A percentile compares a stretch with the other conserved stretches of the same genome.
phyloP scores from a whole-genome alignment of 768 basidiomycete species.

The Udeniomyces megalosporus region DNA sequence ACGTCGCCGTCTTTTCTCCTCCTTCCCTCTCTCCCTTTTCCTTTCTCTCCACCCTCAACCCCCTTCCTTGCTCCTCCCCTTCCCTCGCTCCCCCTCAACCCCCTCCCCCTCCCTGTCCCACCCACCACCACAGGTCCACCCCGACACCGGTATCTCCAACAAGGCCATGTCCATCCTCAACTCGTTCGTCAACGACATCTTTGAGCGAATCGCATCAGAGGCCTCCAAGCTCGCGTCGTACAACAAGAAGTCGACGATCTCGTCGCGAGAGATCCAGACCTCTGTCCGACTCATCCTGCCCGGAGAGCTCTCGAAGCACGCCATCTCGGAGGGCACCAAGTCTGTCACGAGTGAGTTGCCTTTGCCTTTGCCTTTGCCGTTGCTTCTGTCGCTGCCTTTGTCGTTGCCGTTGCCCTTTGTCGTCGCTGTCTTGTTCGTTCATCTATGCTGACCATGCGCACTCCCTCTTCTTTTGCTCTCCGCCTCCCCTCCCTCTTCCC shows the following conservation, averaged over 20 bases:
- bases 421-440: too few relatives aligned
- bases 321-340: slow-evolving; percentile 59
- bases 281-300: slow-evolving; percentile 92
- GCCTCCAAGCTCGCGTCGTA: slow-evolving; percentile 90
- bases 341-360: slow-evolving; percentile 54
- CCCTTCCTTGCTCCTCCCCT: too few relatives aligned
- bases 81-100: neutral
- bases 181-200: slow-evolving; percentile 91
- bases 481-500: too few relatives aligned
- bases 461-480: too few relatives aligned
- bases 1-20: neutral
- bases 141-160: slow-evolving; percentile 35
- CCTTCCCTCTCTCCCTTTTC: neutral
- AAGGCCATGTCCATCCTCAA: slow-evolving; percentile 96
- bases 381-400: too few relatives aligned
- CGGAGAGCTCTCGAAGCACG: slow-evolving; percentile 67
- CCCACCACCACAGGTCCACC: slow-evolving; percentile 5
- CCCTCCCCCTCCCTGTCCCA: too few relatives aligned
- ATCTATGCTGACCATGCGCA: too few relatives aligned
- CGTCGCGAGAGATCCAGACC: slow-evolving; percentile 95
- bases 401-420: too few relatives aligned
- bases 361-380: too few relatives aligned
- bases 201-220: slow-evolving; percentile 80
- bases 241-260: slow-evolving; percentile 97
- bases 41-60: too few relatives aligned